These are phyloP conservation scores for Aureobasidium zeae DNA, from an alignment of 2,329 filamentous ascomycete genomes.

Conservation along the genomic window DNA sequence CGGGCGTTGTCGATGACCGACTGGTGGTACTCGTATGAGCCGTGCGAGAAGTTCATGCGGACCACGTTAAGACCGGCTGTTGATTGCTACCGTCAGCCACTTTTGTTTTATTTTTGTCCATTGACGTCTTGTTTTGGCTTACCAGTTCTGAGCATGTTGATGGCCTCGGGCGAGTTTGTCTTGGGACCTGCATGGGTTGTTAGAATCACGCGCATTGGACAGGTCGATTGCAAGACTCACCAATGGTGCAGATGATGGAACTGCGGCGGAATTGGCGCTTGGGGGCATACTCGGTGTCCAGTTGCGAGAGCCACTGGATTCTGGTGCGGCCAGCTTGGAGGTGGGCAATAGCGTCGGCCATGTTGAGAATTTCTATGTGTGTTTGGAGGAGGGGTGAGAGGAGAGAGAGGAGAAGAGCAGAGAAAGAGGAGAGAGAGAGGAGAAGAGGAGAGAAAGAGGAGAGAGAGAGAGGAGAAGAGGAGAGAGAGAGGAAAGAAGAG, in stretches of 20 bases:
- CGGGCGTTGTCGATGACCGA: constrained; percentile 95
- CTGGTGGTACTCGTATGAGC: constrained; percentile 92
- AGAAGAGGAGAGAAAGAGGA: not conserved
- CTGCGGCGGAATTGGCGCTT: constrained; percentile 88
- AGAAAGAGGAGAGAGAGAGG: not conserved
- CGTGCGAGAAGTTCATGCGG: constrained; percentile 99
- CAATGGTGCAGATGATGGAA: constrained; percentile 98
- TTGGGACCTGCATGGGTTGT: constrained; percentile 60
- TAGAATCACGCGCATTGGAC: not conserved
- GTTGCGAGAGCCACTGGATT: constrained; percentile 61
- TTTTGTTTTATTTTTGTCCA: not conserved
- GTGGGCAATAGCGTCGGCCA: constrained; percentile 74
- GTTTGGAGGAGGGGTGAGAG: constrained; percentile 9
- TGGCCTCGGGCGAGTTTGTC: constrained; percentile 95
- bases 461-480: not conserved
- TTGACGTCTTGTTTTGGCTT: constrained; percentile 18
- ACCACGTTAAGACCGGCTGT: constrained; percentile 94
- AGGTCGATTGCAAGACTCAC: constrained; percentile 33
- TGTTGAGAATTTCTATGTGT: constrained; percentile 27
- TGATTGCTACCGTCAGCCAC: constrained; percentile 21
- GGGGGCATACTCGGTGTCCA: constrained; percentile 83
- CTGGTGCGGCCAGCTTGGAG: constrained; percentile 63
- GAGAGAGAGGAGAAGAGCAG: constrained; percentile 9
- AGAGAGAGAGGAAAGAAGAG: constrained; percentile 1
- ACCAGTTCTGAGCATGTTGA: constrained; percentile 79